Base-by-base conservation (phyloP, 2,329 filamentous ascomycete species). In the Penicillium brevicompactum region DNA sequence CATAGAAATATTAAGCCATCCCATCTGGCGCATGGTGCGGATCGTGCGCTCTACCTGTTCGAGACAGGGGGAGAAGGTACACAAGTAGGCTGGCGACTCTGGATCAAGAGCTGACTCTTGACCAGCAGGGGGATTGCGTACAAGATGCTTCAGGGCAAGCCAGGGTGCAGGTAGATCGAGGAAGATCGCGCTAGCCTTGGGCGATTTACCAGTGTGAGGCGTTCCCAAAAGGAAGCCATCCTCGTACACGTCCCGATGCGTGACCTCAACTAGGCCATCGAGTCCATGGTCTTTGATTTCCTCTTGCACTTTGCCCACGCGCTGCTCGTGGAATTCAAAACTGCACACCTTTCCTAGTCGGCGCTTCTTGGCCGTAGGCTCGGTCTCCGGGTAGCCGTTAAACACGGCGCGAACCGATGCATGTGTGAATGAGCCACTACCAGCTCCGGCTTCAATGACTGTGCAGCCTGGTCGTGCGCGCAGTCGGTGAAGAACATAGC, bases 1-100 rank as follows among this genome's bases (percentile, higher is more conserved):
- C 90, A 96, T 97, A 64, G 90, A 87, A 61, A 97, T 95, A 55
- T 93, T 89, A 9, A 92, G 83, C 94, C 94, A 99, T 50, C 91
- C 91, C 6, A 92, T 78, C 37, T 86, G 84, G 51, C 93, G 87
- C 74, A 99, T 82, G 11, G 85, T 84, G 10, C 90, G 88, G 51
- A 96, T 87, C 0, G 94, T 97, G 53, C 87, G 85, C 50, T 89
- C 91, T 21, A 95, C 93, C 77, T 99, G 94, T 75, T 99, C 94
- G 62, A 99, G 95, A 74, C 94, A 99, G 0, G 94, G 94, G 1
- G 90, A 95, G 76, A 99, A 99, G 0, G 92, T 95, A 78, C 94
- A 99, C 51, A 99, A 83, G 68, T 94, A 83, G 1, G 88, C 85
- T 5, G 88, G 83, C 41, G 84, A 82, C n/a, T 82, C 81, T 0